A percentile compares a stretch with the other conserved stretches of the same genome.
Conservation (phyloP, 2,329 filamentous ascomycete genomes). For the Pseudogymnoascus sp. region DNA sequence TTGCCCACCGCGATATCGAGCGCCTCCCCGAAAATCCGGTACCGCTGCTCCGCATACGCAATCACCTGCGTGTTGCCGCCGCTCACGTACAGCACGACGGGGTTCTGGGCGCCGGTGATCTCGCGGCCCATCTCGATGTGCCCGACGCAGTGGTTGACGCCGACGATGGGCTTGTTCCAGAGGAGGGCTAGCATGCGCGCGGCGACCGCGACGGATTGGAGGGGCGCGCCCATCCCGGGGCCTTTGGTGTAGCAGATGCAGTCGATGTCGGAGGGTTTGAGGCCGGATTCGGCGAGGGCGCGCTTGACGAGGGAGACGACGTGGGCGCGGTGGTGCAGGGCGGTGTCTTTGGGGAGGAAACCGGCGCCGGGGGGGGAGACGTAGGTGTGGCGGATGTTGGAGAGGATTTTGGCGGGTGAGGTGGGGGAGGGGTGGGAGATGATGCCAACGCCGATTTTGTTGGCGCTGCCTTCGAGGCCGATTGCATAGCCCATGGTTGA, state of each 20-base stretch:
- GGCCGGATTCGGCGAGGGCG: conserved; percentile 63
- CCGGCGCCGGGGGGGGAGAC: conserved; percentile 84
- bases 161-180: conserved; percentile 83
- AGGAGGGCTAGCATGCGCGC: conserved; percentile 75
- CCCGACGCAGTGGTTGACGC: conserved; percentile 95
- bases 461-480: conserved; percentile 86
- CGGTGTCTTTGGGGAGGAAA: conserved; percentile 94
- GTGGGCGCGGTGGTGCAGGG: conserved; percentile 80
- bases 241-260: conserved; percentile 95
- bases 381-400: conserved; percentile 93
- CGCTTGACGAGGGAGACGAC: conserved; percentile 74
- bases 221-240: conserved; percentile 90
- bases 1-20: conserved; percentile 97
- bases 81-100: conserved; percentile 90
- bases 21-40: conserved; percentile 96
- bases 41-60: conserved; percentile 87
- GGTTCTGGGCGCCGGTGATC: conserved; percentile 84
- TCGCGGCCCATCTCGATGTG: conserved; percentile 97
- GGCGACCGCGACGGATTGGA: conserved; percentile 78
- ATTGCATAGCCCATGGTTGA: conserved; percentile 37
- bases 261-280: conserved; percentile 61
- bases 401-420: conserved; percentile 60
- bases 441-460: conserved; percentile 92
- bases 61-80: conserved; percentile 98
- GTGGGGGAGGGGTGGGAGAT: conserved; percentile 63